These are phyloP conservation scores for Spinacia oleracea DNA, from an alignment of 179 eudicot genomes.

Conservation along the genomic window DNA sequence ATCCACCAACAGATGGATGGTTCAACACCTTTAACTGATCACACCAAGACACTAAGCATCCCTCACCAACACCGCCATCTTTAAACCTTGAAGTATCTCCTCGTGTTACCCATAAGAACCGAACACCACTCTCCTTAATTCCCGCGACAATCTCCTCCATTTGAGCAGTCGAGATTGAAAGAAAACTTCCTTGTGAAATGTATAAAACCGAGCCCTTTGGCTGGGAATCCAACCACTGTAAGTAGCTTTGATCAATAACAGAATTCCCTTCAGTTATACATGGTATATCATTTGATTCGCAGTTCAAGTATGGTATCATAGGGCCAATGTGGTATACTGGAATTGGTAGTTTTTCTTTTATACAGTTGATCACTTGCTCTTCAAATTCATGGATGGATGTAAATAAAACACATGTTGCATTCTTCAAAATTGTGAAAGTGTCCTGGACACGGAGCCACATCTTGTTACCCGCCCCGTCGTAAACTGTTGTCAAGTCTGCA, in stretches of 20 bases:
- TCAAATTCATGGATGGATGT: conserved; percentile 56
- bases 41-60: conserved; percentile 57
- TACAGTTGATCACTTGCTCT: conserved; percentile 34
- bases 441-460: not conserved
- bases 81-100: conserved; percentile 33
- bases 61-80: conserved; percentile 29
- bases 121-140: conserved; percentile 39
- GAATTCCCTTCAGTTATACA: not conserved
- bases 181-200: conserved; percentile 62
- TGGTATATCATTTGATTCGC: not conserved
- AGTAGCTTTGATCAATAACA: conserved; percentile 17
- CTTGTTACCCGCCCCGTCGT: conserved; percentile 28
- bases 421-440: conserved; percentile 20
- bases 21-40: conserved; percentile 55
- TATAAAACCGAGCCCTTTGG: conserved; percentile 57
- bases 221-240: conserved; percentile 58
- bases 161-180: conserved; percentile 53
- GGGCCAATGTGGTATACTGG: conserved; percentile 47
- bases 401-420: conserved; percentile 47
- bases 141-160: conserved; percentile 51
- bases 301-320: conserved; percentile 39
- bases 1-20: conserved; percentile 53
- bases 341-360: conserved; percentile 29
- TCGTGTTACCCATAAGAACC: conserved; percentile 59
- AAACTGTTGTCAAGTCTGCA: conserved; percentile 40